Evolutionary conservation across 1,284 basidiomycete species (phyloP), one percentile per base, ranked within the genome.

Genomic region (Papiliotrema flavescens): DNA sequence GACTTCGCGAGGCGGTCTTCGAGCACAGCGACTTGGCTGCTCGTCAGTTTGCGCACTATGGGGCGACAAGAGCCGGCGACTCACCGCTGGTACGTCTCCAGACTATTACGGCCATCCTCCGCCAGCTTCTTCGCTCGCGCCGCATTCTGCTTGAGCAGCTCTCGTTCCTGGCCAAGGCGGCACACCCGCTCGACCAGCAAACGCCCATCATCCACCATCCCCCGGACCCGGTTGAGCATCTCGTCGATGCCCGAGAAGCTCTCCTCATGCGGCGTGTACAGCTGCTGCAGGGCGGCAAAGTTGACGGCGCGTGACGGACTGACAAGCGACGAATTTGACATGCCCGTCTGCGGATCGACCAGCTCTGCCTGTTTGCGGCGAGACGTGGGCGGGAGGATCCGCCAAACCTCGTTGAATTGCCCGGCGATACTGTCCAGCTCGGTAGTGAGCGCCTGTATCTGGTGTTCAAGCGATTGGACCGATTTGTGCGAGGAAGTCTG

Each of bases 71-170:
- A 34, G 90, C 80, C 71, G 89, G 88, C 78, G 6, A 64, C 67
- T 62, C 53, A 71, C 76, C 85, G 85, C 78, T 92, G 88, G 71
- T 94, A 94, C 28, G 87, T 91, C 79, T 89, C 88, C 39, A 95
- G 76, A 20, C 85, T 87, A 15, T 71, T 70, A 56, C 84, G 85
- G 45, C 86, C 87, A 55, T 91, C 90, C 70, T 86, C 84, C 1
- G 89, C 90, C 23, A 95, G 80, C 73, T 89, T 90, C 79, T 91
- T 88, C 13, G 90, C 90, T 47, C 89, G 81, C 63, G 89, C 87
- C 19, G 90, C 90, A 69, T 94, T 94, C 76, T 86, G 87, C 81
- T 90, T 92, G 60, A 92, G 80, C 60, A 91, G 68, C 64, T 93
- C 90, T 61, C 92, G 87, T 49, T 90, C 89, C 71, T 89, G 85